Conservation (phyloP, 352 stramenopile genomes). For the Pythium folliculosum region DNA sequence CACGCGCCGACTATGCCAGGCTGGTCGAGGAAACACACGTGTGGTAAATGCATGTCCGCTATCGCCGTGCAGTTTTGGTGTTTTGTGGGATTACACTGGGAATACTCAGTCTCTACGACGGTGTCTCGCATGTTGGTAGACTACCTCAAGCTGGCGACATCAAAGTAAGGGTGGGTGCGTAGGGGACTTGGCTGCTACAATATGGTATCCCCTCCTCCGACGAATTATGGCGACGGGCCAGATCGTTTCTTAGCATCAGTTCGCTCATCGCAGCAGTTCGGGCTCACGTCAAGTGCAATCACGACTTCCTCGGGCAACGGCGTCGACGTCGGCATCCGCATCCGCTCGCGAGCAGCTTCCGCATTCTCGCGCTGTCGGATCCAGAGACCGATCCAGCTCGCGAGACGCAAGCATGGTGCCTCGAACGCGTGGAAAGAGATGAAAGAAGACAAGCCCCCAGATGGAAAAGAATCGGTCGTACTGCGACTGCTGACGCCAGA, state of each 20-base stretch:
- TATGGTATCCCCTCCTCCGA: no score
- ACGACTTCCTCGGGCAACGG: not conserved
- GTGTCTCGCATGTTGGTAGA: no score
- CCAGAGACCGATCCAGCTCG: not conserved
- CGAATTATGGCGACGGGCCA: no score
- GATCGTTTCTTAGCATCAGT: not conserved
- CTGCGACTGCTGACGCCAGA: constrained; percentile 33
- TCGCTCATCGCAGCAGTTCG: not conserved
- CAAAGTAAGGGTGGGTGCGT: no score
- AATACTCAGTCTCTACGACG: no score
- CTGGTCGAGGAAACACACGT: no score
- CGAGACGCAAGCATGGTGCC: constrained; percentile 28
- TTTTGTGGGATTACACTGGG: no score
- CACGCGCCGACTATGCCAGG: no score
- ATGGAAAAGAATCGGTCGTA: constrained; percentile 40
- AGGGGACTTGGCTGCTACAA: no score
- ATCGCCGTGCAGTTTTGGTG: no score
- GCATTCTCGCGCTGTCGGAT: not conserved
- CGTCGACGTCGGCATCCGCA: not conserved
- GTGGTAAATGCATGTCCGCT: no score
- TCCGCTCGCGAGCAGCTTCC: not conserved
- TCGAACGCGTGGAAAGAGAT: constrained; percentile 40
- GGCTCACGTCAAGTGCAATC: not conserved
- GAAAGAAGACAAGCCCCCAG: constrained; percentile 32
- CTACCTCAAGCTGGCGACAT: no score